Percentiles rank a stretch among this genome's conserved stretches.
Evolutionary conservation across 1,284 basidiomycete genomes (phyloP).

Genomic region (Melampsora abietis-canadensis): DNA sequence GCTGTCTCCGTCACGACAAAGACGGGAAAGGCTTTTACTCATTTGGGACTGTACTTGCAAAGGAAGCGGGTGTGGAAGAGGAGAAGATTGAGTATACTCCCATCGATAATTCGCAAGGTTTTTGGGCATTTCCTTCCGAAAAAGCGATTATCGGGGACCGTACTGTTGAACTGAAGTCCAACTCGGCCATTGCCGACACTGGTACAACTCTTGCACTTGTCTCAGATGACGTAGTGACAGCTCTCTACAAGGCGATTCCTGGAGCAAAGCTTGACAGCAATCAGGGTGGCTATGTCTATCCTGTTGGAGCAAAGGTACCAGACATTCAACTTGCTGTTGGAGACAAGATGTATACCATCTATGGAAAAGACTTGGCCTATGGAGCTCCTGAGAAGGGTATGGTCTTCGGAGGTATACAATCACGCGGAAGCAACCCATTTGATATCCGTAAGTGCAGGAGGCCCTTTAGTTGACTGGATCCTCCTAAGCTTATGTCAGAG

Average conservation of each 20-base stretch:
- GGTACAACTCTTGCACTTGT: constrained; percentile 55
- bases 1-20: constrained; percentile 31
- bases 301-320: constrained; percentile 52
- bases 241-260: constrained; percentile 52
- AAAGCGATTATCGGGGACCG: constrained; percentile 50
- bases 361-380: constrained; percentile 42
- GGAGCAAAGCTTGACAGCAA: constrained; percentile 53
- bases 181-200: constrained; percentile 56
- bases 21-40: constrained; percentile 52
- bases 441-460: constrained; percentile 55
- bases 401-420: constrained; percentile 55
- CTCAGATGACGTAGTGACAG: constrained; percentile 51
- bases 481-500: not conserved
- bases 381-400: constrained; percentile 50
- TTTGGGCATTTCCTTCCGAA: constrained; percentile 36
- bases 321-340: constrained; percentile 54
- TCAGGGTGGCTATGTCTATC: constrained; percentile 55
- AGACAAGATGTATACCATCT: constrained; percentile 49
- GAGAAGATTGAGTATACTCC: constrained; percentile 42
- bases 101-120: constrained; percentile 47
- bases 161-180: constrained; percentile 49
- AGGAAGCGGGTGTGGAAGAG: constrained; percentile 39
- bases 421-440: constrained; percentile 54
- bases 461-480: not conserved
- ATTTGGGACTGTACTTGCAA: constrained; percentile 52